phyloP scores from a whole-genome alignment of 2,329 filamentous ascomycete species.

The Macroventuria anomochaeta region DNA sequence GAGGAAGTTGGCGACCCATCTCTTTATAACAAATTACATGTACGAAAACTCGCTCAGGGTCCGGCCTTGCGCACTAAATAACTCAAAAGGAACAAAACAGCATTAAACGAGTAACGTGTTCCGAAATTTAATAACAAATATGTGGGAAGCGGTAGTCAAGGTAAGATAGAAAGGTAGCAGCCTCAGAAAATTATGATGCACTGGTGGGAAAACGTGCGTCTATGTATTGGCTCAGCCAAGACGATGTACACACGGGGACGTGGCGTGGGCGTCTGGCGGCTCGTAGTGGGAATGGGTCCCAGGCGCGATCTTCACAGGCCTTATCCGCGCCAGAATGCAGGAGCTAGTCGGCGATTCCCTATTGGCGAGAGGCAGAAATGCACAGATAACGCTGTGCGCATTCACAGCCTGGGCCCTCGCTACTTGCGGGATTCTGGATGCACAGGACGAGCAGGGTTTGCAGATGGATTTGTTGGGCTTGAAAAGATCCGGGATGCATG shows the following conservation, averaged over 20 bases:
- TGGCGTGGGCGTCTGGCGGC: constrained; percentile 14
- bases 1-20: constrained; percentile 45
- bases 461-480: constrained; percentile 13
- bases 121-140: constrained; percentile 15
- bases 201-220: constrained; percentile 39
- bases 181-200: constrained; percentile 26
- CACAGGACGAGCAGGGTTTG: constrained; percentile 14
- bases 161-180: constrained; percentile 16
- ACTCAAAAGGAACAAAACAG: constrained; percentile 7
- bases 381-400: constrained; percentile 20
- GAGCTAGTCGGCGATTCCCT: constrained; percentile 15
- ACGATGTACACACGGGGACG: constrained; percentile 16
- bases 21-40: constrained; percentile 33
- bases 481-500: constrained; percentile 2
- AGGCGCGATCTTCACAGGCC: constrained; percentile 21
- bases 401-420: constrained; percentile 9
- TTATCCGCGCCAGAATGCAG: constrained; percentile 18
- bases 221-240: constrained; percentile 45
- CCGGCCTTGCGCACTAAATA: constrained; percentile 23
- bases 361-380: constrained; percentile 12
- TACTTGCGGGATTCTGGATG: constrained; percentile 4
- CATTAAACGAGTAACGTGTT: constrained; percentile 13
- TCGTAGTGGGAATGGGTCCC: constrained; percentile 18
- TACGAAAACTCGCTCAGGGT: constrained; percentile 26
- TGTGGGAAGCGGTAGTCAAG: constrained; percentile 11